Base-by-base conservation (phyloP, 805 yeast genomes). In the Candida oleophila region DNA sequence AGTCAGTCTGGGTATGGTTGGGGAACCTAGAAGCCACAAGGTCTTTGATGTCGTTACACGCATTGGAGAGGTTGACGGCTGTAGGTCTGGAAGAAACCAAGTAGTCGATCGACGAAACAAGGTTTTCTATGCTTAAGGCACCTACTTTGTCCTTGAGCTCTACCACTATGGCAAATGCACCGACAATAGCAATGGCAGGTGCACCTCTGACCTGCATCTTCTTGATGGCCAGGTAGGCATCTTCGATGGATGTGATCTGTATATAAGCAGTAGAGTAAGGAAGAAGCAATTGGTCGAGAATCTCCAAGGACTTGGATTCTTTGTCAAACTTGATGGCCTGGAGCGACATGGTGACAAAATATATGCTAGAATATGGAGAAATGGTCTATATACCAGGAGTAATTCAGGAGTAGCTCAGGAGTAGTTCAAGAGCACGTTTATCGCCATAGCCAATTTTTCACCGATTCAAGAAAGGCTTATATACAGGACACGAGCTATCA, bases 161-260 rank as follows among this genome's bases (percentile, higher is more conserved):
- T n/a, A 87, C 82, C 1, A 88, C 84, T 2, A 92, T 78, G 2
- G 96, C 80, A 49, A 91, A 76, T 1, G 90, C 83, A 3, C 96
- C 98, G 2, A 92, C 97, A 48, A 92, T 88, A 51, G 97, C 97
- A 61, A 92, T 92, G 1, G 98, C 98, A 0, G 99, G 99, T 0
- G 99, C 99, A 34, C 99, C 99, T 62, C 99, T 77, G 3, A 95
- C 97, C 57, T 88, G 90, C 99, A 92, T 92, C 48, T 75, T 75
- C 60, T 82, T 84, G 64, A 92, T 92, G n/a, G 87, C 96, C 16
- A 76, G 74, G 65, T 70, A 89, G 3, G 96, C 97, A 62, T 85
- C 90, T 41, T 83, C 83, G 43, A 88, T 81, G 15, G 81, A 69
- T 34, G 69, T 53, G 48, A 92, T 78, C 1, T 74, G 61, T 18